Evolutionary conservation across 805 yeast species (phyloP).

Genomic region (Saturnispora mendoncae): DNA sequence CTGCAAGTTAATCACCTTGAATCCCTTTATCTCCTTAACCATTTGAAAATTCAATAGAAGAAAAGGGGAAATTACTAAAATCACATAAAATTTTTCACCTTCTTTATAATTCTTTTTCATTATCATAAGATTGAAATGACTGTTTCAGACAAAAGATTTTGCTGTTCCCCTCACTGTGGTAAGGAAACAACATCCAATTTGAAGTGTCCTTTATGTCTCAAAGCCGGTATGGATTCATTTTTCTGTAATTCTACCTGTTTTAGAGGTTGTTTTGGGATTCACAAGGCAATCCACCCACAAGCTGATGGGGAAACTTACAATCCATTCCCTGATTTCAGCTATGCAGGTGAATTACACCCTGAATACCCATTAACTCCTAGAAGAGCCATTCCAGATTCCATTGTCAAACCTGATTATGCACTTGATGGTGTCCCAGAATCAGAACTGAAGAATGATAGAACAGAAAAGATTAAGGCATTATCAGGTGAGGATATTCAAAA

Average conservation of each 20-base stretch:
- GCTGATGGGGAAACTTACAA: constrained; percentile 57
- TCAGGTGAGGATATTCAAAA: constrained; percentile 61
- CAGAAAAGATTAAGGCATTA: constrained; percentile 55
- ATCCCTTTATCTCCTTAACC: constrained; percentile 42
- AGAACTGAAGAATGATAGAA: constrained; percentile 67
- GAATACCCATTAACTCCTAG: constrained; percentile 71
- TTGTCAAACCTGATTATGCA: constrained; percentile 79
- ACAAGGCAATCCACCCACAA: constrained; percentile 65
- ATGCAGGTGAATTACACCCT: constrained; percentile 69
- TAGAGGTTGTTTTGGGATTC: constrained; percentile 59
- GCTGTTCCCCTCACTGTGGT: constrained; percentile 81
- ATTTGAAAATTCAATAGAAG: background rate
- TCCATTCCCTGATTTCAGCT: constrained; percentile 77
- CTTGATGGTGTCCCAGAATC: constrained; percentile 65
- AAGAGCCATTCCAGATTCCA: constrained; percentile 60
- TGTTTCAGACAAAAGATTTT: constrained; percentile 23
- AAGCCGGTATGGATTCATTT: constrained; percentile 48
- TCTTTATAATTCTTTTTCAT: no score
- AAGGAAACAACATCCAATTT: constrained; percentile 65
- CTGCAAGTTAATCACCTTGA: constrained; percentile 40
- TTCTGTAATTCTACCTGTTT: constrained; percentile 86
- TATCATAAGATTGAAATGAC: no score
- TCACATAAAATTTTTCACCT: no score
- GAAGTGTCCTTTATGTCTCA: constrained; percentile 89
- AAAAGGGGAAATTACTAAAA: no score